phyloP scores from a whole-genome alignment of 208 protist genomes.

The Wallacemonas collosoma region DNA sequence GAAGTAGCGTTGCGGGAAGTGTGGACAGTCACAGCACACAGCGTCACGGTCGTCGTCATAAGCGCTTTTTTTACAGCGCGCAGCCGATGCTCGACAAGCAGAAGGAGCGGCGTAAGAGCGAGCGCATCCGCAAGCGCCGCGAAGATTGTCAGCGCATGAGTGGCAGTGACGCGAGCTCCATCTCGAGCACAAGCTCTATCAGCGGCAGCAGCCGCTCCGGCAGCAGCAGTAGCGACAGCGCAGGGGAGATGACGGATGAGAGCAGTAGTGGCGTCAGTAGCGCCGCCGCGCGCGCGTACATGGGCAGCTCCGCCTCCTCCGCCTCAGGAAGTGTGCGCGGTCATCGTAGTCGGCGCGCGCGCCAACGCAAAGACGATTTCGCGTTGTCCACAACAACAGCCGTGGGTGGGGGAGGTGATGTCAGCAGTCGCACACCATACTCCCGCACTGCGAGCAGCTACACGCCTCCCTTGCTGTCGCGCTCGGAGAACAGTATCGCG shows the following conservation, averaged over 20 bases:
- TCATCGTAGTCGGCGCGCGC: background rate
- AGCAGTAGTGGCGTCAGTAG: constrained; percentile 10
- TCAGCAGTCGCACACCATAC: constrained; percentile 13
- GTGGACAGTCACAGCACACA: background rate
- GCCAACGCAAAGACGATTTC: background rate
- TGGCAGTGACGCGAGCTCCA: constrained; percentile 20
- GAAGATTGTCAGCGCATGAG: background rate
- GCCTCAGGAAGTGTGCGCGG: background rate
- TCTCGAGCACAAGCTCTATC: background rate
- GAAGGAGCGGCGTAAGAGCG: constrained; percentile 16
- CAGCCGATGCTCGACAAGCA: constrained; percentile 18
- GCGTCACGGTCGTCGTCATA: constrained; percentile 14
- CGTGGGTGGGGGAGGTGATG: background rate
- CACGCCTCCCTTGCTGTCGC: background rate
- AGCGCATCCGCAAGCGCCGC: constrained; percentile 5
- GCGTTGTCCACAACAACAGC: background rate
- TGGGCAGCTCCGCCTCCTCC: background rate
- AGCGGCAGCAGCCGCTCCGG: constrained; percentile 22
- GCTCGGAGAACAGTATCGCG: background rate
- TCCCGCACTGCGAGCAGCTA: constrained; percentile 13
- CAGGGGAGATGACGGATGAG: constrained; percentile 1
- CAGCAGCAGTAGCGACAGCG: constrained; percentile 25
- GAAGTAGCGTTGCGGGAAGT: background rate
- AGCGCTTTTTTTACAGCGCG: constrained; percentile 18
- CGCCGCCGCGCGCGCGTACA: background rate